Conservation (phyloP, 805 yeast genomes). For the Torulaspora indica region DNA sequence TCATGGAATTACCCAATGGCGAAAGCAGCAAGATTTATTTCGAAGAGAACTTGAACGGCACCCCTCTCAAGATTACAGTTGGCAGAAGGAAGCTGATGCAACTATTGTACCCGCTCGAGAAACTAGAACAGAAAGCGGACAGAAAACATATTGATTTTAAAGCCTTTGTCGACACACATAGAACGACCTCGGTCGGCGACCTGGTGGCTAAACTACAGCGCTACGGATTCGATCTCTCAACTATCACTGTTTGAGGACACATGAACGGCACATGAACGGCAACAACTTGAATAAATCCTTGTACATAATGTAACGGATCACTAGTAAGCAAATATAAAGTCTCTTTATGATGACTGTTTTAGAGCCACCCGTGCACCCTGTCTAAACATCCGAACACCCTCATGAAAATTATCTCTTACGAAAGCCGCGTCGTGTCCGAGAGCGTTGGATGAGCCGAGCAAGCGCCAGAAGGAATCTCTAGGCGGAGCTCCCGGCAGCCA, state of each 20-base stretch:
- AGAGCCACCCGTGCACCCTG: background rate
- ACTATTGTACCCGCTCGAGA: constrained; percentile 49
- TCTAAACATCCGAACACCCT: background rate
- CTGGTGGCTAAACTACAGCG: constrained; percentile 19
- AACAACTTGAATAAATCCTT: too few relatives aligned
- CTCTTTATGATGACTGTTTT: background rate
- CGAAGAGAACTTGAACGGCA: constrained; percentile 41
- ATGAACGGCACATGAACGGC: too few relatives aligned
- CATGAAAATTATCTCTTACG: background rate
- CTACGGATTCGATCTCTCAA: constrained; percentile 37
- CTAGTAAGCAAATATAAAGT: background rate
- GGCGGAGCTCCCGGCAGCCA: background rate
- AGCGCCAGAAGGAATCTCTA: background rate
- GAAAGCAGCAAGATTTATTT: constrained; percentile 44
- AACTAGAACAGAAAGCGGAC: constrained; percentile 40
- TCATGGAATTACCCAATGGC: constrained; percentile 34
- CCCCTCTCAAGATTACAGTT: constrained; percentile 47
- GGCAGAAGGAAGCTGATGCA: constrained; percentile 63
- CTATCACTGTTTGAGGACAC: constrained; percentile 22
- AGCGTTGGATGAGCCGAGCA: background rate
- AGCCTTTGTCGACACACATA: constrained; percentile 47
- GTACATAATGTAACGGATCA: background rate
- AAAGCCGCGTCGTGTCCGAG: constrained; percentile 2
- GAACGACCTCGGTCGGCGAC: constrained; percentile 15
- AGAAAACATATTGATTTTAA: constrained; percentile 45